phyloP scores from a whole-genome alignment of 495 filamentous ascomycete species.

The Penicillium verhagenii region DNA sequence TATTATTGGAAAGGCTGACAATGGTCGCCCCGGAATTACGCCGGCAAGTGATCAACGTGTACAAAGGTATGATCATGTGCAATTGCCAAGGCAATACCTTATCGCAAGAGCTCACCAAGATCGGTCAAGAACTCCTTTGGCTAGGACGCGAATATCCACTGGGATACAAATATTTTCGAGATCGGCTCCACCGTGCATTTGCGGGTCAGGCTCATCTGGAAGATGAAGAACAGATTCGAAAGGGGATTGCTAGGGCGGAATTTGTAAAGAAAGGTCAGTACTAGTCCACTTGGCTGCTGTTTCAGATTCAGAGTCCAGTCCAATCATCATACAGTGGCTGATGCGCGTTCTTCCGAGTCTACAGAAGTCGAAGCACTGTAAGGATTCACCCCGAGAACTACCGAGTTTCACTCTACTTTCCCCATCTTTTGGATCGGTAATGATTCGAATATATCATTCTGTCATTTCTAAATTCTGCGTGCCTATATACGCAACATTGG shows the following conservation, averaged over 20 bases:
- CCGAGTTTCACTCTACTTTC: not conserved
- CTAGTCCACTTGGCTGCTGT: not conserved
- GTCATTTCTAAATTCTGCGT: not conserved
- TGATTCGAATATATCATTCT: not conserved
- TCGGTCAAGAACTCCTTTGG: constrained; percentile 68
- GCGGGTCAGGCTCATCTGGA: constrained; percentile 64
- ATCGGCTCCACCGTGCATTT: constrained; percentile 82
- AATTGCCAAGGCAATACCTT: not conserved
- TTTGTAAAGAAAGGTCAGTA: constrained; percentile 84
- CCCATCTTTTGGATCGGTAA: not conserved
- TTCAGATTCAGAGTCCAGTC: not conserved
- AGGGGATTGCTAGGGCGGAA: constrained; percentile 73
- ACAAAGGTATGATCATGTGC: constrained; percentile 66
- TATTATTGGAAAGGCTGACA: constrained; percentile 9
- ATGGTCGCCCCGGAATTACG: constrained; percentile 62
- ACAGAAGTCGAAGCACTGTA: constrained; percentile 89
- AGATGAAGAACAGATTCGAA: constrained; percentile 70
- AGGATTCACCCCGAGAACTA: constrained; percentile 31
- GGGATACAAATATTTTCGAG: constrained; percentile 80
- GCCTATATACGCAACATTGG: not conserved
- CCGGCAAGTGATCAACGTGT: constrained; percentile 79
- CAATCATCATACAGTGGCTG: not conserved
- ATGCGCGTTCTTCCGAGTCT: not conserved
- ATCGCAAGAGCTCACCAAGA: not conserved
- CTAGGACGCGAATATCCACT: constrained; percentile 85